Percentiles rank a stretch among this genome's conserved stretches.
Evolutionary conservation across 306 rosid species (phyloP).

Genomic region (Glycine soja): DNA sequence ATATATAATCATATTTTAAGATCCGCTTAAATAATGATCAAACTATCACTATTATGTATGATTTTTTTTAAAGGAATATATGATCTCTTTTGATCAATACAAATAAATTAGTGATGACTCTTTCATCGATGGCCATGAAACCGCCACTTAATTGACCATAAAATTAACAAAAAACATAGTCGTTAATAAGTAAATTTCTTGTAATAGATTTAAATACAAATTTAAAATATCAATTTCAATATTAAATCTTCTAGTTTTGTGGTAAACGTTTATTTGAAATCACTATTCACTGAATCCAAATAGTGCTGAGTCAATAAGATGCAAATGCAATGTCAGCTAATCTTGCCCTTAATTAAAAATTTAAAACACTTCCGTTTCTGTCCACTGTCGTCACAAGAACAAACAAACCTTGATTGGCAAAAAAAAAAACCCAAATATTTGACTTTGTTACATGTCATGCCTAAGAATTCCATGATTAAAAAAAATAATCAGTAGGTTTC

Average conservation of each 20-base stretch:
- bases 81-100: too few species aligned
- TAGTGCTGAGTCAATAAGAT: neutral
- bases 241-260: neutral
- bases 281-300: neutral
- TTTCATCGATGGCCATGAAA: too few species aligned
- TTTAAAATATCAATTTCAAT: neutral
- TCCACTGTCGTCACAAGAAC: neutral
- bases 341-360: neutral
- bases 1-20: too few species aligned
- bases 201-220: too few species aligned
- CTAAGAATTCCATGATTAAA: neutral
- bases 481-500: neutral
- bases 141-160: too few species aligned
- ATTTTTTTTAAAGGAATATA: too few species aligned
- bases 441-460: conserved; percentile 53
- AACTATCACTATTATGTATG: too few species aligned
- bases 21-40: too few species aligned
- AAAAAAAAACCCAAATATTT: neutral
- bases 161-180: too few species aligned
- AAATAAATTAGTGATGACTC: too few species aligned
- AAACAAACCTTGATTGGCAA: conserved; percentile 26
- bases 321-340: neutral
- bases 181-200: too few species aligned
- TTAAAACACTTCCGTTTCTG: conserved; percentile 17
- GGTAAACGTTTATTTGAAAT: neutral